These are phyloP conservation scores for Elsinoe batatas DNA, from an alignment of 2,329 filamentous ascomycete species.

Conservation along the genomic window DNA sequence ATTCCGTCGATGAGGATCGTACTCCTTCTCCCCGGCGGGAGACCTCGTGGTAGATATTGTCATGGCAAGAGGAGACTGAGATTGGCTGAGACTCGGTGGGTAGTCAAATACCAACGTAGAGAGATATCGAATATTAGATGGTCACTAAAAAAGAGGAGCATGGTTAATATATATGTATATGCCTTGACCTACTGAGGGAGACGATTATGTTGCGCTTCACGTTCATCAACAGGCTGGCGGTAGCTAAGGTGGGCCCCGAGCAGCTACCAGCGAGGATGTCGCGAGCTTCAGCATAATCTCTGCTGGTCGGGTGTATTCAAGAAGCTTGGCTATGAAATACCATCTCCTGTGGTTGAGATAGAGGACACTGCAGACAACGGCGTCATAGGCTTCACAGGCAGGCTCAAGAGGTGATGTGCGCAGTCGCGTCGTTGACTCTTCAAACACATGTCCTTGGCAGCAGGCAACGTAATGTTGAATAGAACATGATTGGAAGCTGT, in stretches of 20 bases:
- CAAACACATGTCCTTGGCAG: not conserved
- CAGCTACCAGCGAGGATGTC: not conserved
- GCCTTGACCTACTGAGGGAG: not conserved
- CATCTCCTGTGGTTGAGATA: not conserved
- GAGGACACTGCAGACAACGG: too few relatives aligned
- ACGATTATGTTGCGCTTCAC: not conserved
- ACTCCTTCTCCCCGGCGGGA: not conserved
- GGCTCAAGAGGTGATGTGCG: not conserved
- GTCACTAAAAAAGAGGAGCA: not conserved
- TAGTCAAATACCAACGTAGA: not conserved
- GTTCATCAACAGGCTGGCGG: not conserved
- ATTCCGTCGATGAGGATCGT: slow-evolving; percentile 5
- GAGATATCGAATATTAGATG: not conserved
- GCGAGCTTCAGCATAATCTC: not conserved
- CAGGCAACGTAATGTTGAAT: not conserved
- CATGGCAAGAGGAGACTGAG: not conserved
- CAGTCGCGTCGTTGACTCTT: not conserved
- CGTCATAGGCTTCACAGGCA: not conserved
- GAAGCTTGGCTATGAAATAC: not conserved
- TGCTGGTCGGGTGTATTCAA: not conserved
- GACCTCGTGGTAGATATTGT: not conserved
- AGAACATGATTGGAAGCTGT: not conserved
- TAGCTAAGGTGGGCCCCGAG: not conserved
- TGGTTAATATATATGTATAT: not conserved
- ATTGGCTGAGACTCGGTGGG: too few relatives aligned